Conservation (phyloP, 1,139 yeast genomes). For the Pichia sp. region DNA sequence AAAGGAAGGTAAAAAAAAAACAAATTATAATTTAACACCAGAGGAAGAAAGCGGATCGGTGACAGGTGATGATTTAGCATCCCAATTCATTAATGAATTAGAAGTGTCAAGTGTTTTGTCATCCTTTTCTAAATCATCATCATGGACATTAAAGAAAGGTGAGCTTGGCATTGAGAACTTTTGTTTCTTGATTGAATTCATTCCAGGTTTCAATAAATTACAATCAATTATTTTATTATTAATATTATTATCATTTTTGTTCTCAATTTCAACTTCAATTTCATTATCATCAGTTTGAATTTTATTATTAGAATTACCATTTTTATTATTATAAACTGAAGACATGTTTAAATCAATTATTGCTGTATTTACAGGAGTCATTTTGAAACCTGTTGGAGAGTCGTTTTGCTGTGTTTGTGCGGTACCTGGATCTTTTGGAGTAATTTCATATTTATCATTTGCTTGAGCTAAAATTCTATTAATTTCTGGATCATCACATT, state of each 20-base stretch:
- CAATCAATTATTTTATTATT: too few relatives aligned
- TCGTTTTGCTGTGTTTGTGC: conserved; percentile 15
- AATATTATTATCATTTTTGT: too few relatives aligned
- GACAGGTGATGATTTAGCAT: conserved; percentile 24
- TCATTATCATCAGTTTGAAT: background rate
- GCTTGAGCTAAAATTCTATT: conserved; percentile 15
- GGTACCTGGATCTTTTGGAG: conserved; percentile 28
- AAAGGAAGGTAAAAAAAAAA: too few relatives aligned
- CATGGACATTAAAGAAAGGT: conserved; percentile 23
- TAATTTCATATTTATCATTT: conserved; percentile 21
- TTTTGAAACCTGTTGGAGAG: conserved; percentile 9
- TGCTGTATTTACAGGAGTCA: conserved; percentile 1
- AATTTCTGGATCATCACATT: conserved; percentile 23
- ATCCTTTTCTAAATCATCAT: conserved; percentile 17
- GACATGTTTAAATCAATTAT: conserved; percentile 1
- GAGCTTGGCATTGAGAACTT: conserved; percentile 27
- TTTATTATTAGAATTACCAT: background rate
- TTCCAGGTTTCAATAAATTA: too few relatives aligned
- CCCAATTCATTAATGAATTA: conserved; percentile 18
- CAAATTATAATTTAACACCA: background rate
- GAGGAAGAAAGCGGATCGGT: conserved; percentile 17
- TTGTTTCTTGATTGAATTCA: background rate
- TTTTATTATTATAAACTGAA: background rate
- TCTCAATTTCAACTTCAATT: background rate
- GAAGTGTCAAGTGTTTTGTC: conserved; percentile 19